Evolutionary conservation across 2,329 filamentous ascomycete genomes (phyloP).

Genomic region (Nemania sp.): DNA sequence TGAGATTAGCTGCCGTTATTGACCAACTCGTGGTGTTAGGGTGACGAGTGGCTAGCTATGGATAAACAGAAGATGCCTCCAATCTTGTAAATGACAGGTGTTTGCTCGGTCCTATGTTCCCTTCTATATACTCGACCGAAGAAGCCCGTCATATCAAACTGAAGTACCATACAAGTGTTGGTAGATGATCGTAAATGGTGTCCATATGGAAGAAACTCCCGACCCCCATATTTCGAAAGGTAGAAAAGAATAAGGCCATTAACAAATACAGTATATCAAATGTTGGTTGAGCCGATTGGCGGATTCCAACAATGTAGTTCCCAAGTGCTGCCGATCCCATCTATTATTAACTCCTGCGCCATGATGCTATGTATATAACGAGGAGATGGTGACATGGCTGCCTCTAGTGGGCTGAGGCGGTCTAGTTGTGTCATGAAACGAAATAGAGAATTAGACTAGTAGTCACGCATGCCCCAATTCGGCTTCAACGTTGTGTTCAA

Average conservation of each 20-base stretch:
- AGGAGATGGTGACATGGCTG: slow-evolving; percentile 30
- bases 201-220: slow-evolving; percentile 25
- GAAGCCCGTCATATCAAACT: slow-evolving; percentile 20
- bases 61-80: slow-evolving; percentile 19
- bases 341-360: slow-evolving; percentile 41
- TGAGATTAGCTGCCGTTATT: slow-evolving; percentile 15
- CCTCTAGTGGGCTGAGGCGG: slow-evolving; percentile 31
- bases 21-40: slow-evolving; percentile 4
- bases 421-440: slow-evolving; percentile 36
- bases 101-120: slow-evolving; percentile 32
- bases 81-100: slow-evolving; percentile 27
- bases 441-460: slow-evolving; percentile 33
- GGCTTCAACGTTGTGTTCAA: slow-evolving; percentile 72
- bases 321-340: slow-evolving; percentile 36
- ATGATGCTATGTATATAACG: slow-evolving; percentile 39
- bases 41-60: slow-evolving; percentile 18
- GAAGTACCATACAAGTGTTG: slow-evolving; percentile 12
- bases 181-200: slow-evolving; percentile 31
- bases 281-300: slow-evolving; percentile 21
- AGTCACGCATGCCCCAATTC: slow-evolving; percentile 65
- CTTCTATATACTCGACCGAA: slow-evolving; percentile 29
- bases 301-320: slow-evolving; percentile 31
- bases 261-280: slow-evolving; percentile 39
- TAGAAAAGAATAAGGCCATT: slow-evolving; percentile 37
- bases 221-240: slow-evolving; percentile 22